These are phyloP conservation scores for Oleoguttula mirabilis DNA, from an alignment of 495 filamentous ascomycete species.

Conservation along the genomic window DNA sequence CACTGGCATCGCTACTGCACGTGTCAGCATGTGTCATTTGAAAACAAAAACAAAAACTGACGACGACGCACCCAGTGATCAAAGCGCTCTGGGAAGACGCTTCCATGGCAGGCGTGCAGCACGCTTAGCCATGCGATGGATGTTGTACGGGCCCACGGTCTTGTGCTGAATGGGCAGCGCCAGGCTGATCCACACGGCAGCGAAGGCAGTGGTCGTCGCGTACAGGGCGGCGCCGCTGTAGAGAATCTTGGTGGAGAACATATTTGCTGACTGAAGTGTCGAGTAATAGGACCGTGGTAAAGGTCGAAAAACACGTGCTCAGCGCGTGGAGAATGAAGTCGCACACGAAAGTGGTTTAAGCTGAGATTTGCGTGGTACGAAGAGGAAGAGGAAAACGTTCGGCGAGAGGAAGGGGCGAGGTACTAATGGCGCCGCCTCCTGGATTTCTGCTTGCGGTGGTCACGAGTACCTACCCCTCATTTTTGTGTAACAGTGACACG, in stretches of 20 bases:
- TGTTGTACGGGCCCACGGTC: conserved; percentile 16
- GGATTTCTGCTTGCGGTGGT: no score
- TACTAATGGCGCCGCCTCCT: no score
- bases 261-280: no score
- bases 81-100: conserved; percentile 15
- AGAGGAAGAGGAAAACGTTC: no score
- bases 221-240: conserved; percentile 9
- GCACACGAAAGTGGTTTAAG: no score
- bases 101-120: conserved; percentile 9
- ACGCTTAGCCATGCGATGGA: conserved; percentile 6
- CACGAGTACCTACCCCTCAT: no score
- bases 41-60: neutral
- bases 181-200: conserved; percentile 11
- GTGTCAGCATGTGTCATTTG: no score
- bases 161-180: conserved; percentile 11
- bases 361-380: no score
- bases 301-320: no score
- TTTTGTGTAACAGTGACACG: no score
- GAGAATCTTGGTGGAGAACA: conserved; percentile 8
- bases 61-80: conserved; percentile 14
- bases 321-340: no score
- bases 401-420: neutral
- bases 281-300: no score
- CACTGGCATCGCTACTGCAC: conserved; percentile 12
- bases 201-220: conserved; percentile 11